Evolutionary conservation across 768 basidiomycete species (phyloP), one percentile per base, ranked within the genome.

Genomic region (Mrakia hoshinonis): DNA sequence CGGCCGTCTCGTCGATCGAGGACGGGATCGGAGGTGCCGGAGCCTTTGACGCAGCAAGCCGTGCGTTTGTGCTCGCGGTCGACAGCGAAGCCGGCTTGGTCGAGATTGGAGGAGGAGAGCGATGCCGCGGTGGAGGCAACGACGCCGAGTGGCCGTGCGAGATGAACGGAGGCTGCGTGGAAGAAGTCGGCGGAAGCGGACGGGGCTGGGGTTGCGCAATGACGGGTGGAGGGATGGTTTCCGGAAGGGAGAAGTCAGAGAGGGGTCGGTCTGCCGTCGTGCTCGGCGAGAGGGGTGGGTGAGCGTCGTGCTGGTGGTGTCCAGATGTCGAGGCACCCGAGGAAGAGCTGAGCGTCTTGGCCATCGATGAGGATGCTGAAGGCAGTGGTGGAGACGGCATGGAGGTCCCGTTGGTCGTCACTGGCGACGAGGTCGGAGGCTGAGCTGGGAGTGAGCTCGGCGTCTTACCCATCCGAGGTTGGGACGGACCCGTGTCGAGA

Each of bases 91-190:
- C 24, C 9, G 58, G 69, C 29, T 60, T 61, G 29, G 60, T 18
- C n/a, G 60, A 24, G 55, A 60, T 46, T 29, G 43, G 69, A 22
- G 60, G 46, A 39, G 60, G 69, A 4, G 69, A 70, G 49, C 20
- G 26, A 18, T 51, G 61, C 12, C 69, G 69, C 12, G 49, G 18
- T 0, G 48, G 39, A 20, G 69, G 69, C 11, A 64, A 47, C 31
- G 69, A 70, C n/a, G 69, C 61, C 3, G 69, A 54, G 49, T 70
- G 58, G 15, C 65, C n/a, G 24, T 72, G 55, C 9, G 55, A 60
- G 36, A 67, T 24, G 46, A 46, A 43, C 22, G 62, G 38, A 26
- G 51, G 22, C 10, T 51, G 31, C 31, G 67, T 13, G 22, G 20
- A 34, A 18, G 31, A 26, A 24, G 38, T n/a, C 36, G 67, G 5